Evolutionary conservation across 2,329 filamentous ascomycete genomes (phyloP).

Genomic region (Trichoderma breve): DNA sequence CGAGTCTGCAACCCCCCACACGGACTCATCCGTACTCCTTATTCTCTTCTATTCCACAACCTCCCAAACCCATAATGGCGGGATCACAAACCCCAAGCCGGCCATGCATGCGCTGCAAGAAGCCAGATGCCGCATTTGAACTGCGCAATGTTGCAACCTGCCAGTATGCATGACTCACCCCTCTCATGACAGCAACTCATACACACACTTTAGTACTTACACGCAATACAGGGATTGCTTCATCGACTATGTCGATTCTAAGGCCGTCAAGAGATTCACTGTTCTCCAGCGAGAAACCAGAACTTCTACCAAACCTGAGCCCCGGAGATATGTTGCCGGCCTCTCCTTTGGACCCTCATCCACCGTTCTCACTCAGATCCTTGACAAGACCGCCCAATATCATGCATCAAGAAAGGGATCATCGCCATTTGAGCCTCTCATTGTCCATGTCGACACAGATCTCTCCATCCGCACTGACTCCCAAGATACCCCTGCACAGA

Average conservation of each 20-base stretch:
- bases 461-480: conserved; percentile 26
- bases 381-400: conserved; percentile 66
- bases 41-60: background rate
- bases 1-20: background rate
- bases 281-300: conserved; percentile 47
- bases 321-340: conserved; percentile 64
- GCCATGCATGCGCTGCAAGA: conserved; percentile 36
- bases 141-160: conserved; percentile 36
- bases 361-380: conserved; percentile 69
- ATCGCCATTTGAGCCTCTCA: conserved; percentile 64
- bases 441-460: conserved; percentile 54
- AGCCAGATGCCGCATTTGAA: conserved; percentile 29
- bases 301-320: conserved; percentile 33
- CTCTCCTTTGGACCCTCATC: conserved; percentile 84
- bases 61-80: conserved; percentile 12
- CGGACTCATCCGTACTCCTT: background rate
- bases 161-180: conserved; percentile 26
- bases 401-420: conserved; percentile 64
- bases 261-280: conserved; percentile 71
- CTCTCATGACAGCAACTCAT: background rate
- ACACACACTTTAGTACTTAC: too few relatives aligned
- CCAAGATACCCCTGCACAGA: conserved; percentile 21
- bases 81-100: background rate
- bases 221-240: conserved; percentile 60
- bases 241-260: conserved; percentile 70